A percentile compares a stretch with the other conserved stretches of the same genome.
These are phyloP conservation scores for Fragilaria crotonensis DNA, from an alignment of 108 stramenopile species.

Conservation along the genomic window DNA sequence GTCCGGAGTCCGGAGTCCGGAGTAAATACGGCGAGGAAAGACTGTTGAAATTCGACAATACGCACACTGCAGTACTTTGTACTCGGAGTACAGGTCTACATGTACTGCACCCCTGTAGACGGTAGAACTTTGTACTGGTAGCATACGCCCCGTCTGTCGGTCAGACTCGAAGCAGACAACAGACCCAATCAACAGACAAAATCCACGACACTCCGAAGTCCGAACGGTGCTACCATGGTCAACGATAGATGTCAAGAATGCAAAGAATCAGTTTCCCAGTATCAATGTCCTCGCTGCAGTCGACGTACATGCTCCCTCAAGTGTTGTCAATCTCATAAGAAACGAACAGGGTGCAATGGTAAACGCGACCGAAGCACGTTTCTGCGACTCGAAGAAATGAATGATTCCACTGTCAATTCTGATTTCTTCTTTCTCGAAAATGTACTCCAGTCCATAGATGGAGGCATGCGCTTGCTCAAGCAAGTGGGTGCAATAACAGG, in stretches of 20 bases:
- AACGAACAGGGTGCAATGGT: constrained; percentile 43
- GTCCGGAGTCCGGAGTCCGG: too few species aligned
- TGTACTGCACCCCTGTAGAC: too few species aligned
- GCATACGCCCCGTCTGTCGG: too few species aligned
- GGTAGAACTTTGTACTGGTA: too few species aligned
- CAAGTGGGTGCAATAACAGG: constrained; percentile 16
- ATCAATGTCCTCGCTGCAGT: constrained; percentile 57
- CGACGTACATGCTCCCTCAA: constrained; percentile 50
- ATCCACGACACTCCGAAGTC: too few species aligned
- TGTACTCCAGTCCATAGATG: constrained; percentile 35
- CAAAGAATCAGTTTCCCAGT: constrained; percentile 22
- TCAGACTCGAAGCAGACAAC: too few species aligned
- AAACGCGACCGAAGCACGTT: constrained; percentile 58
- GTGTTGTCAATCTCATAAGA: constrained; percentile 55
- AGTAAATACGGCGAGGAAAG: too few species aligned
- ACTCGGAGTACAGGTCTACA: too few species aligned
- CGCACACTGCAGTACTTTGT: too few species aligned
- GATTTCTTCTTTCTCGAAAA: constrained; percentile 79
- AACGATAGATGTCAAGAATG: constrained; percentile 42
- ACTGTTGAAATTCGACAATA: too few species aligned
- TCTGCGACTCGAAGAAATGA: constrained; percentile 26
- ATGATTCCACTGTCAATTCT: constrained; percentile 45
- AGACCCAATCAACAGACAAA: too few species aligned
- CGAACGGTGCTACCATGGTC: too few species aligned
- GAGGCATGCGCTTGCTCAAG: constrained; percentile 33